Conservation (phyloP, 2,329 filamentous ascomycete genomes). For the Cucurbitaria berberidis region DNA sequence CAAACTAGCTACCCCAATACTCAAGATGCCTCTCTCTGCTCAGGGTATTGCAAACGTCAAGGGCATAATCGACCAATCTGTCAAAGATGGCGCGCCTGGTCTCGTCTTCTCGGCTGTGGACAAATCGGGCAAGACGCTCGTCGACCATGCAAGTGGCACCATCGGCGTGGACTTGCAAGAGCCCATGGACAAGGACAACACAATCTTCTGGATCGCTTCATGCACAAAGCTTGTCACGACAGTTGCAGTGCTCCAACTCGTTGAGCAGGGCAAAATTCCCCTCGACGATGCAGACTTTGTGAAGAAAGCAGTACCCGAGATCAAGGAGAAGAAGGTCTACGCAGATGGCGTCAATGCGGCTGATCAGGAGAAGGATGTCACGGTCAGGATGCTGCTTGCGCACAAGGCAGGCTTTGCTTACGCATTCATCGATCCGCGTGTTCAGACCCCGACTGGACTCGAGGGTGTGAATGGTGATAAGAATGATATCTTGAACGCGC, state of each 20-base stretch:
- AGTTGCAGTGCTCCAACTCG: slow-evolving; percentile 44
- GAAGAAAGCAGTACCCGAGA: slow-evolving; percentile 42
- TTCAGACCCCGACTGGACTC: slow-evolving; percentile 54
- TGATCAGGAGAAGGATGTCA: slow-evolving; percentile 54
- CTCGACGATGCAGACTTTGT: slow-evolving; percentile 45
- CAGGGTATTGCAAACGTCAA: slow-evolving; percentile 44
- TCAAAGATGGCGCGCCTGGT: slow-evolving; percentile 49
- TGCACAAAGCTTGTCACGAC: slow-evolving; percentile 53
- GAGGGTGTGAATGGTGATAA: slow-evolving; percentile 65
- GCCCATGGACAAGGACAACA: slow-evolving; percentile 63
- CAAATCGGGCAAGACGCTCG: slow-evolving; percentile 52
- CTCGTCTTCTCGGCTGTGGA: slow-evolving; percentile 55
- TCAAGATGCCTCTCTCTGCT: slow-evolving; percentile 39
- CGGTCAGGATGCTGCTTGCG: slow-evolving; percentile 57
- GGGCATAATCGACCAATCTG: slow-evolving; percentile 41
- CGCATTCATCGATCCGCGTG: slow-evolving; percentile 55
- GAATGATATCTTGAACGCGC: slow-evolving; percentile 57
- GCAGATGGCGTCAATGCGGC: slow-evolving; percentile 42
- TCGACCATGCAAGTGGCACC: slow-evolving; percentile 52
- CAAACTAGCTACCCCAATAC: background rate
- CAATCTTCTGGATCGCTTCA: slow-evolving; percentile 64
- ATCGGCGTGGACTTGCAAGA: slow-evolving; percentile 50
- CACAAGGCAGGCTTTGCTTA: slow-evolving; percentile 61
- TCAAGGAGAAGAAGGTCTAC: slow-evolving; percentile 52
- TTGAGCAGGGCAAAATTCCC: slow-evolving; percentile 45